Evolutionary conservation across 306 rosid species (phyloP), one percentile per base, ranked within the genome.

Genomic region (Vigna hirtella): DNA sequence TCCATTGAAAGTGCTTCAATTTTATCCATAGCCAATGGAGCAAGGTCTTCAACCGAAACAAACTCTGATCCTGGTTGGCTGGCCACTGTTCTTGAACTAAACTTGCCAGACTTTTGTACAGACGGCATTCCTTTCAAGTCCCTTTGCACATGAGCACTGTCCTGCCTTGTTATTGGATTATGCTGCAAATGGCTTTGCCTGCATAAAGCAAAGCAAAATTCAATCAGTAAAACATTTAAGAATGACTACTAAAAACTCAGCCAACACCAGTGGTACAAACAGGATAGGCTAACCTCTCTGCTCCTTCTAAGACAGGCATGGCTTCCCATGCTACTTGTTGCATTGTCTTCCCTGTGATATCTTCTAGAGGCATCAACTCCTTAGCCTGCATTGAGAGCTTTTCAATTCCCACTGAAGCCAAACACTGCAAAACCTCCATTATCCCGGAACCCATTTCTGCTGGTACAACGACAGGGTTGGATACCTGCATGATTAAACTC

Each of bases 381-480:
- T 84, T 89, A 66, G 99, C 98, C 85, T 95, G 99, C 96, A 93
- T 91, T 40, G 99, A 95, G 83, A 95, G 99, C 84, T 93, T 95
- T 82, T 95, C 98, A 56, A 95, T 93, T 77, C 99, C 99, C 57
- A 87, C 91, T 4, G 98, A 89, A 24, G 98, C 99, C 89, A 95
- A 88, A 70, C 90, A 73, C 89, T 91, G 97, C 88, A 93, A 66
- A 70, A 93, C 82, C 55, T 93, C 97, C 89, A 83, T 88, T 71
- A 90, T 77, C 63, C 97, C 97, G 36, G 98, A 95, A 73, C 99
- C 98, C 98, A 93, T 95, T 87, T 95, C 98, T 32, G 99, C 99
- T 40, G 99, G 99, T 53, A 95, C 93, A 55, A 95, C 98, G 18
- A 93, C 99, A 40, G 99, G 99, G 81, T 86, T 88, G 71, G 98